Evolutionary conservation across 495 filamentous ascomycete species (phyloP), one percentile per base, ranked within the genome.

Genomic region (Cenococcum geophilum): DNA sequence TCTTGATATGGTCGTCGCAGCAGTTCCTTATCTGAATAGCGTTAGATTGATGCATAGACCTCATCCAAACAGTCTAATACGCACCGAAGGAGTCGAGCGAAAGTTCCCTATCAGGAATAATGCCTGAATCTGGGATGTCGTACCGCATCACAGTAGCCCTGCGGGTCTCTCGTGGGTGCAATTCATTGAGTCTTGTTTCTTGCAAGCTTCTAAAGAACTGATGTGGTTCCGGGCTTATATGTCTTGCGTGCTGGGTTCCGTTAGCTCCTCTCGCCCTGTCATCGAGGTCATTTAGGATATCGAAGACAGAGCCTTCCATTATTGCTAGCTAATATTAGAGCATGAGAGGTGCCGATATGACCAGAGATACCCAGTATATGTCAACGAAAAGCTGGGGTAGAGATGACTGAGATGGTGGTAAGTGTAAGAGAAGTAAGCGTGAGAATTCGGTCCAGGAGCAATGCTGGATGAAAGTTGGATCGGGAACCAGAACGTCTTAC

Each of bases 21-120:
- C 12, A 71, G 43, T 47, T 62, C 66, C 47, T 71, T 49, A 54
- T 74, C 72, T 74, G 59, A 54, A 51, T 22, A n/a, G 42, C 18
- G 8, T 35, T 14, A 58, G 20, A 25, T 32, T 6, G 27, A 32
- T 5, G 22, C 47, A 32, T 6, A 23, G 11, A 32, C 20, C 49
- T 5, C 25, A 10, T 4, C 23, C 18, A 6, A 16, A 35, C 8
- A 27, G 18, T 14, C 37, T 20, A 32, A 20, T 58, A 20, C 12
- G 57, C 61, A 84, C 81, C 80, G 69, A 82, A 82, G 3, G 73
- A 76, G 75, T 83, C 80, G 57, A 58, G 68, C 40, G 40, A 10
- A 45, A 45, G 40, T 45, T 45, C 40, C 11, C 40, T 45, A 10
- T 18, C 40, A 45, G 11, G 40, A 16, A 18, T 10, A 45, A 18